Evolutionary conservation across 1,284 basidiomycete species (phyloP).

Genomic region (Peniophora sp.): DNA sequence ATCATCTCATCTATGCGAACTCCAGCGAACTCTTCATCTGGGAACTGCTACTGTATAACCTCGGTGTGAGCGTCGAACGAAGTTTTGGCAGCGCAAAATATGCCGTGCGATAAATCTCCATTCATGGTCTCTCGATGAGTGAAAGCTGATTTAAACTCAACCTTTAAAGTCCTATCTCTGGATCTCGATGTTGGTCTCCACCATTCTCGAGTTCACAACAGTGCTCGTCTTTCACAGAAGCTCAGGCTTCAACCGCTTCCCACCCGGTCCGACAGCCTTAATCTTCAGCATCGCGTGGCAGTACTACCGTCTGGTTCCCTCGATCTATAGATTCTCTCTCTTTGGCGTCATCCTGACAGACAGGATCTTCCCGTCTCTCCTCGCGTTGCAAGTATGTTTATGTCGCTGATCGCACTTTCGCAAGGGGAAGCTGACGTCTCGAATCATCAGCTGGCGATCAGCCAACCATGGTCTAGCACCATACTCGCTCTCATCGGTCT

Average conservation of each 20-base stretch:
- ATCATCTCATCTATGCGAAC: constrained; percentile 76
- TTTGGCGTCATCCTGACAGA: constrained; percentile 70
- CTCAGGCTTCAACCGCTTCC: constrained; percentile 63
- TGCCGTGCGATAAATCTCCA: constrained; percentile 72
- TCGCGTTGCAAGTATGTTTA: constrained; percentile 11
- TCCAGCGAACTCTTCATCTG: constrained; percentile 81
- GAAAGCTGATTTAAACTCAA: background rate
- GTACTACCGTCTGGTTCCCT: constrained; percentile 69
- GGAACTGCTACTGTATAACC: constrained; percentile 69
- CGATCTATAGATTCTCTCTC: constrained; percentile 67
- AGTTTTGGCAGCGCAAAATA: constrained; percentile 84
- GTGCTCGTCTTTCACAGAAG: constrained; percentile 52
- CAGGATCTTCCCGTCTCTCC: constrained; percentile 37
- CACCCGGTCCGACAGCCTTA: constrained; percentile 68
- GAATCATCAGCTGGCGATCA: constrained; percentile 50
- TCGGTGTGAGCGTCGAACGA: constrained; percentile 71
- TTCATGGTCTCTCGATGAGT: background rate
- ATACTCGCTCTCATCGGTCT: constrained; percentile 58
- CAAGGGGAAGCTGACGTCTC: no score
- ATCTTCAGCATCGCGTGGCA: constrained; percentile 76
- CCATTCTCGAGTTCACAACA: constrained; percentile 55
- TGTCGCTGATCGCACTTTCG: background rate
- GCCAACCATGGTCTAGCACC: constrained; percentile 57
- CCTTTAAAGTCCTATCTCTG: constrained; percentile 4
- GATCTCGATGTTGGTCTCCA: constrained; percentile 56